Evolutionary conservation across 805 yeast genomes (phyloP), one percentile per base, ranked within the genome.

Genomic region (Yamadazyma endophytica): DNA sequence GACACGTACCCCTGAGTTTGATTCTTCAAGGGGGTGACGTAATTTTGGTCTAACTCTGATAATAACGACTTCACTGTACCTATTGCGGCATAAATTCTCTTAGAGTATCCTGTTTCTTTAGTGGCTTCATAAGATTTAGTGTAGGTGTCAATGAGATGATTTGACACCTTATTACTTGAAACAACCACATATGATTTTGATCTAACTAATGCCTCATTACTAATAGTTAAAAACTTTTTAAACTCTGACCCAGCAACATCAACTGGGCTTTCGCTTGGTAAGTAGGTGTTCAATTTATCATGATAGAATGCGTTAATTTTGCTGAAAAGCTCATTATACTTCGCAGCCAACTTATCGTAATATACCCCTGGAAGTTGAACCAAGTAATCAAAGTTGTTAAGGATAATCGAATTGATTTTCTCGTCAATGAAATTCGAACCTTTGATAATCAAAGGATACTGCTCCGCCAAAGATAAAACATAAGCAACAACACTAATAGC

Each of bases 1-100:
- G 40, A 37, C 22, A 61, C 68, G 42, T 60, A 61, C 32, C 46
- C 61, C 36, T 58, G 59, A 24, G 70, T 62, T 43, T 61, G 61
- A 26, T 49, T 44, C 43, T 56, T 58, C 43, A 63, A 54, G 18
- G 70, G 70, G 41, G 56, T 58, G 29, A 65, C 50, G 47, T 52
- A 62, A 25, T 53, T 56, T 21, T 55, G 47, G 42, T 62, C 59
- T 34, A 64, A 52, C 35, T 41, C 46, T 15, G 3, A 17, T 13
- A 23, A 28, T 13, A 41, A 14, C 17, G 29, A 20, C 17, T 30
- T 26, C 11, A 27, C 16, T n/a, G 40, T 29, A 7, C 26, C 29
- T 13, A 34, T 21, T 6, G 5, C n/a, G 4, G 62, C 47, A 13
- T 67, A 68, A 26, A 58, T 54, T 14, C 50, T 44, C 21, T 40